Conservation (phyloP, 1,139 yeast species). For the Diutina pseudorugosa region DNA sequence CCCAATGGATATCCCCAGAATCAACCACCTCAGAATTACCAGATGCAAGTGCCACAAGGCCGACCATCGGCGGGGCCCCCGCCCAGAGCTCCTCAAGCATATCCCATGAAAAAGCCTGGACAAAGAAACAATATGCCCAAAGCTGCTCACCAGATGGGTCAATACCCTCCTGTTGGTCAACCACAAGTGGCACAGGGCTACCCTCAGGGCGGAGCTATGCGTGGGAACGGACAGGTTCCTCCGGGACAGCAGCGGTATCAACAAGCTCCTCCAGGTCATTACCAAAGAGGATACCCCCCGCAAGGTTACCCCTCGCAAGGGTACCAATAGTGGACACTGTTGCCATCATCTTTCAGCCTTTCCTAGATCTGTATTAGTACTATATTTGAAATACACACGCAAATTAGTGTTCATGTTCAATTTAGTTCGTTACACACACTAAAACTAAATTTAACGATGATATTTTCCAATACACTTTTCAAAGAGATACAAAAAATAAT, state of each 20-base stretch:
- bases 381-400: not conserved
- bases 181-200: not conserved
- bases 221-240: not conserved
- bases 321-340: not conserved
- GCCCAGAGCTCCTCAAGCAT: slow-evolving; percentile 5
- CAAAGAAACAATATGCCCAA: not conserved
- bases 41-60: not conserved
- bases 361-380: not conserved
- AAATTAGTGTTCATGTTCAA: no score
- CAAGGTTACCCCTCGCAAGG: not conserved
- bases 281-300: not conserved
- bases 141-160: slow-evolving; percentile 3
- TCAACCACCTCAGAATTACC: slow-evolving; percentile 6
- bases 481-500: not conserved
- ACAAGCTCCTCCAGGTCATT: not conserved
- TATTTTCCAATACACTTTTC: no score
- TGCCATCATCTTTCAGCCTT: not conserved
- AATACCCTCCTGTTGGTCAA: not conserved
- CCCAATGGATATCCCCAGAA: slow-evolving; percentile 3
- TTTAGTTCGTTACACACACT: no score
- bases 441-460: no score
- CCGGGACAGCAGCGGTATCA: not conserved
- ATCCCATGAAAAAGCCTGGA: slow-evolving; percentile 2
- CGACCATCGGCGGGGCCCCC: slow-evolving; percentile 7
- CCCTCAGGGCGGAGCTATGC: not conserved